These are phyloP conservation scores for Talaromyces sp. DNA, from an alignment of 2,329 filamentous ascomycete genomes.

Conservation along the genomic window DNA sequence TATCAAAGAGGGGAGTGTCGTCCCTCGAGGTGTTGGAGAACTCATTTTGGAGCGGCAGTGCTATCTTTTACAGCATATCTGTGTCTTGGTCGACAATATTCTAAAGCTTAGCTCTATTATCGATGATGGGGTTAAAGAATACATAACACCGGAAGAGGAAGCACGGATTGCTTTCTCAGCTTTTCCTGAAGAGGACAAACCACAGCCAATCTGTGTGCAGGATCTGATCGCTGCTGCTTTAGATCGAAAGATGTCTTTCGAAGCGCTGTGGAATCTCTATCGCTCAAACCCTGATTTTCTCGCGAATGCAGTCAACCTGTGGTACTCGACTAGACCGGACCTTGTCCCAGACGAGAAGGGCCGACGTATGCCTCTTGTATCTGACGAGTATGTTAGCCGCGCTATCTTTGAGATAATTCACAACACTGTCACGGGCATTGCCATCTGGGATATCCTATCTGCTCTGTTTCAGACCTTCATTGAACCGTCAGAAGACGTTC, in stretches of 20 bases:
- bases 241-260: conserved; percentile 2
- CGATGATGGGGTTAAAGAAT: not conserved
- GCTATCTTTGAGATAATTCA: conserved; percentile 45
- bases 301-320: not conserved
- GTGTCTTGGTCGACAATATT: conserved; percentile 44
- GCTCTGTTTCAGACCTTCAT: not conserved
- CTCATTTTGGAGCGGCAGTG: conserved; percentile 43
- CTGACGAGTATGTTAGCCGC: conserved; percentile 43
- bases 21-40: conserved; percentile 21
- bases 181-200: not conserved
- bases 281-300: not conserved
- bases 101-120: conserved; percentile 31
- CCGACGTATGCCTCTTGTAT: conserved; percentile 34
- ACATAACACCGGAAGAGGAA: not conserved
- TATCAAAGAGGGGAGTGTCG: conserved; percentile 16
- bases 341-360: conserved; percentile 48
- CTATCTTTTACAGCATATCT: conserved; percentile 37
- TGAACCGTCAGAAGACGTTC: conserved; percentile 33
- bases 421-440: conserved; percentile 31
- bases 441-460: conserved; percentile 38
- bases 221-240: not conserved
- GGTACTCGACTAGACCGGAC: conserved; percentile 25
- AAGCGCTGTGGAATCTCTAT: not conserved
- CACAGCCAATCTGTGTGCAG: not conserved
- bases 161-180: not conserved